Percentiles rank a stretch among this genome's conserved stretches.
phyloP scores from a whole-genome alignment of 306 rosid species.

The Castanea crenata region DNA sequence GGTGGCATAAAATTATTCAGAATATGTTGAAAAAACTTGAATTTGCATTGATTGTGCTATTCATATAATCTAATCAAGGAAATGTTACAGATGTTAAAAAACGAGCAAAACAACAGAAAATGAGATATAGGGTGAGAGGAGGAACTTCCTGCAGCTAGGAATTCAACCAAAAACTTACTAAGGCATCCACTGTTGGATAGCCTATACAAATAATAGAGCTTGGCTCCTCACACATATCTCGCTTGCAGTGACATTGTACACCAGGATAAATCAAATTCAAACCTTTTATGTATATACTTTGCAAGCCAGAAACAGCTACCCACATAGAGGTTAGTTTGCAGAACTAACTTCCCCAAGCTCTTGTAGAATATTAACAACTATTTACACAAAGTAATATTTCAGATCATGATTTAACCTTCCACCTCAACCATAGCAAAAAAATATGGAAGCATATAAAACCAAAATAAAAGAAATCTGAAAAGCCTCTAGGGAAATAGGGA shows the following conservation, averaged over 20 bases:
- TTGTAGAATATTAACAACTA: not conserved
- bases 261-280: not conserved
- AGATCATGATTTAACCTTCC: conserved; percentile 5
- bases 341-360: conserved; percentile 1
- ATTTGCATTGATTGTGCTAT: too few species aligned
- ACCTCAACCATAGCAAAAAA: conserved; percentile 9
- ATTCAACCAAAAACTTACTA: not conserved
- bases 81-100: not conserved
- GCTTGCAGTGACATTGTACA: conserved; percentile 10
- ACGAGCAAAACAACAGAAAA: not conserved
- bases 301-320: not conserved
- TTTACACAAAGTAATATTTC: conserved; percentile 13
- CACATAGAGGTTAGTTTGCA: not conserved
- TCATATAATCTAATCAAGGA: not conserved
- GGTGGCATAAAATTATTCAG: too few species aligned
- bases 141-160: not conserved
- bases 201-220: not conserved
- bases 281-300: conserved; percentile 5
- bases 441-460: conserved; percentile 16
- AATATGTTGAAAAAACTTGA: not conserved
- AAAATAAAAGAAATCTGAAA: conserved; percentile 15
- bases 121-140: not conserved
- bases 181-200: conserved; percentile 10
- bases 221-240: not conserved
- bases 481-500: not conserved